Conservation (phyloP, 495 filamentous ascomycete genomes). For the Amniculicola lignicola region DNA sequence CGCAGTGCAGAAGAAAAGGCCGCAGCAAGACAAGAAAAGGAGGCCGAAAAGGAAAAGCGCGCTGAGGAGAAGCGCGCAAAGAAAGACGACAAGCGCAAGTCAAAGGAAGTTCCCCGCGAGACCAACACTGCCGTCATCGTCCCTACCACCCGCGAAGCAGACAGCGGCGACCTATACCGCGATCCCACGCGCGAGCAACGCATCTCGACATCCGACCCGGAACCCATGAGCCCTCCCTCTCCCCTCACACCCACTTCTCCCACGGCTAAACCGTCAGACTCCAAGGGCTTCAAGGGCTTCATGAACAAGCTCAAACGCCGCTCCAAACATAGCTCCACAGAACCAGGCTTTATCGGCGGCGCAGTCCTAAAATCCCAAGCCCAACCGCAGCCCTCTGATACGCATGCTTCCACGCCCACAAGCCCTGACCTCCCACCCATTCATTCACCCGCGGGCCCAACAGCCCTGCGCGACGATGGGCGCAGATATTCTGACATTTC, state of each 20-base stretch:
- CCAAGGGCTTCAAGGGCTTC: conserved; percentile 27
- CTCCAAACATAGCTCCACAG: conserved; percentile 19
- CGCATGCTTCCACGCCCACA: conserved; percentile 1
- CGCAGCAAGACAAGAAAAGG: conserved; percentile 49
- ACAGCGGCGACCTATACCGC: conserved; percentile 15
- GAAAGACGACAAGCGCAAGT: conserved; percentile 47
- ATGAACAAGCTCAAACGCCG: conserved; percentile 32
- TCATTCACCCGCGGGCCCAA: background rate
- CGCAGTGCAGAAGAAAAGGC: conserved; percentile 52
- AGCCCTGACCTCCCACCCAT: background rate
- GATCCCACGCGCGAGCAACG: conserved; percentile 1
- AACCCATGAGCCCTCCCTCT: background rate
- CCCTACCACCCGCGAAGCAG: background rate
- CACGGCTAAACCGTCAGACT: background rate
- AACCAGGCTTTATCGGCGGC: conserved; percentile 29
- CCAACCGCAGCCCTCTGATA: background rate
- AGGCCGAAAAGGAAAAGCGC: conserved; percentile 51
- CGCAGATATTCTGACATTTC: conserved; percentile 17
- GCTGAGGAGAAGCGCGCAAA: conserved; percentile 49
- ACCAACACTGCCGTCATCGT: conserved; percentile 10
- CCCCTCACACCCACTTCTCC: conserved; percentile 19
- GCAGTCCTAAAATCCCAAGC: conserved; percentile 12
- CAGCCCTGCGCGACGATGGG: background rate
- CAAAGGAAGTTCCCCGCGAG: conserved; percentile 23
- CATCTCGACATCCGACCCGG: background rate